Evolutionary conservation across 2,329 filamentous ascomycete species (phyloP), one percentile per base, ranked within the genome.

Genomic region (Phialemoniopsis sp.): DNA sequence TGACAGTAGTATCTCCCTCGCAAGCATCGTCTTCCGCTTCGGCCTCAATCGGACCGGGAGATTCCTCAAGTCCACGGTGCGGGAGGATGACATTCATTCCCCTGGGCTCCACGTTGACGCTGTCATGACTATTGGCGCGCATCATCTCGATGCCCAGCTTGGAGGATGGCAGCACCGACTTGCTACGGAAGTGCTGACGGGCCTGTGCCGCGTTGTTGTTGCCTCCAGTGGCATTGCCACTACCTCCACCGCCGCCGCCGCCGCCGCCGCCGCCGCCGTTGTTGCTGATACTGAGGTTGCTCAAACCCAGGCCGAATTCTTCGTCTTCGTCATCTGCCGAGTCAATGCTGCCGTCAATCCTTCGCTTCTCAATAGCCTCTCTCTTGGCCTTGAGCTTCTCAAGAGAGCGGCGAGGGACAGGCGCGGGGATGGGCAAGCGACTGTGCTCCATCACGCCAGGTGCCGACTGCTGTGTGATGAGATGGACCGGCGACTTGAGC

Each of bases 61-160:
- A 72, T 13, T 71, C 76, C 8, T 68, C 72, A 12, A 72, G 67
- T 51, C 75, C 69, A 4, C 73, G 74, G n/a, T 66, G 58, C n/a
- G 69, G 67, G 6, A 26, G 6, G 21, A 26, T 26, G 21, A 26
- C 21, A 10, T 26, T 26, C 6, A 26, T 10, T 10, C 21, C 21
- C 21, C 10, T 26, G 21, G 21, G 10, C 46, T 76, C 74, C 1
- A 42, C 33, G 2, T 50, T 55, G 39, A 87, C 78, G 54, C 90
- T 95, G 36, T 94, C 91, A 52, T 91, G 85, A 55, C 89, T 95
- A 59, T 95, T 95, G 15, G 91, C 94, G 35, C 91, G 82, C 88
- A 96, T 91, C 91, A 97, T 96, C 61, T 97, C 91, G 36, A 89
- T 93, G 2, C 89, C 89, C 3, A 97, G 76, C 61, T 95, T 96